Conservation (phyloP, 345 rosid species). For the Arabis hirsuta region DNA sequence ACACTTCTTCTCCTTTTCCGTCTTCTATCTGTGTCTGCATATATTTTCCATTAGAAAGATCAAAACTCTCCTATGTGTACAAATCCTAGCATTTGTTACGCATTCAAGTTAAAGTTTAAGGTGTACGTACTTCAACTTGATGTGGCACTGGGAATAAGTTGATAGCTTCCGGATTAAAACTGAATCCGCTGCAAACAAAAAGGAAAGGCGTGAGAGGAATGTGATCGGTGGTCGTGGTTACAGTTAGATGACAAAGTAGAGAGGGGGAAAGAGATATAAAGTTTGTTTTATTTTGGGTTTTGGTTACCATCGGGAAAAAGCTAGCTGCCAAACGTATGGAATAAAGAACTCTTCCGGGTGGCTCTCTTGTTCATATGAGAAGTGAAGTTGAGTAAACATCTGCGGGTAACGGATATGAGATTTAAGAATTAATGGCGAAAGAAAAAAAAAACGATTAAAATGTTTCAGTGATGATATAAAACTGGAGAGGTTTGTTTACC, state of each 20-base stretch:
- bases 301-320: conserved; percentile 66
- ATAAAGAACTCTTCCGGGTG: conserved; percentile 97
- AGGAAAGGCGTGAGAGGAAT: conserved; percentile 2
- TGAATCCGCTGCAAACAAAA: conserved; percentile 59
- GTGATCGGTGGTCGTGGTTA: conserved; percentile 10
- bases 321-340: conserved; percentile 91
- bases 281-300: background rate
- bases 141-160: conserved; percentile 70
- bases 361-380: conserved; percentile 98
- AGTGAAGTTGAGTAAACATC: conserved; percentile 96
- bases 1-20: conserved; percentile 41
- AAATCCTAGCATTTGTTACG: background rate
- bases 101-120: background rate
- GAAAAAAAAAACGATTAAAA: background rate
- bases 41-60: background rate
- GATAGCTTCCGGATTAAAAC: conserved; percentile 70
- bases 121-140: conserved; percentile 60
- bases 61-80: background rate
- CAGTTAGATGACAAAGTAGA: background rate
- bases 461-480: background rate
- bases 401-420: conserved; percentile 37
- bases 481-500: conserved; percentile 48
- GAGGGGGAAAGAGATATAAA: conserved; percentile 9
- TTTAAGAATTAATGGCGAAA: background rate
- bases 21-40: conserved; percentile 47